Evolutionary conservation across 1,139 yeast genomes (phyloP).

Genomic region (Nakaseomyces bracarensis): DNA sequence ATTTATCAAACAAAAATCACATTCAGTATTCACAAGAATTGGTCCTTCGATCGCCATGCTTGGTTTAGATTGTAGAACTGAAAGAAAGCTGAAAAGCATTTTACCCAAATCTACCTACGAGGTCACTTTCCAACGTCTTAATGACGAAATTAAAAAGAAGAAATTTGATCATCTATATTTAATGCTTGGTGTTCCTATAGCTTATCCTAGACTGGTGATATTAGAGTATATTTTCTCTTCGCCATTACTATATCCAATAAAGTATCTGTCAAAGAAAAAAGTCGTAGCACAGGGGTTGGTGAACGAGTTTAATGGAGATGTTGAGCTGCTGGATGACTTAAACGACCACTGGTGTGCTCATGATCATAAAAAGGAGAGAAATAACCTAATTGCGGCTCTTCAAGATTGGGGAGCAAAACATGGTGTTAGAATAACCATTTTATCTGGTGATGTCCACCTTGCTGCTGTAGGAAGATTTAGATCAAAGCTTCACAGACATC

Average conservation of each 20-base stretch:
- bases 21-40: slow-evolving; percentile 61
- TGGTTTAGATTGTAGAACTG: slow-evolving; percentile 91
- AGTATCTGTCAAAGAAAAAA: slow-evolving; percentile 61
- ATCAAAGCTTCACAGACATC: slow-evolving; percentile 47
- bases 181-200: slow-evolving; percentile 88
- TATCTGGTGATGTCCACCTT: slow-evolving; percentile 90
- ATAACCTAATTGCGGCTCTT: slow-evolving; percentile 47
- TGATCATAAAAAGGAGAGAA: slow-evolving; percentile 74
- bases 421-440: slow-evolving; percentile 69
- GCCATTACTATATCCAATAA: slow-evolving; percentile 52
- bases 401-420: slow-evolving; percentile 54
- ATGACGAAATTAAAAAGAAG: slow-evolving; percentile 42
- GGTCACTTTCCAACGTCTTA: slow-evolving; percentile 51
- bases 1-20: slow-evolving; percentile 53
- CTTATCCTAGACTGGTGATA: slow-evolving; percentile 90
- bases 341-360: slow-evolving; percentile 95
- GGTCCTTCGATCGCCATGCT: slow-evolving; percentile 66
- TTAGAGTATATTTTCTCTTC: slow-evolving; percentile 67
- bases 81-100: slow-evolving; percentile 57
- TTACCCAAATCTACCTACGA: slow-evolving; percentile 51
- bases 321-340: slow-evolving; percentile 84
- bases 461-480: slow-evolving; percentile 75
- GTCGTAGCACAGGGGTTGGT: slow-evolving; percentile 60
- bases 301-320: slow-evolving; percentile 84
- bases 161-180: slow-evolving; percentile 67